Percentiles rank a stretch among this genome's conserved stretches.
Conservation (phyloP, 768 basidiomycete species). For the Phylloporus rhodoxanthus region DNA sequence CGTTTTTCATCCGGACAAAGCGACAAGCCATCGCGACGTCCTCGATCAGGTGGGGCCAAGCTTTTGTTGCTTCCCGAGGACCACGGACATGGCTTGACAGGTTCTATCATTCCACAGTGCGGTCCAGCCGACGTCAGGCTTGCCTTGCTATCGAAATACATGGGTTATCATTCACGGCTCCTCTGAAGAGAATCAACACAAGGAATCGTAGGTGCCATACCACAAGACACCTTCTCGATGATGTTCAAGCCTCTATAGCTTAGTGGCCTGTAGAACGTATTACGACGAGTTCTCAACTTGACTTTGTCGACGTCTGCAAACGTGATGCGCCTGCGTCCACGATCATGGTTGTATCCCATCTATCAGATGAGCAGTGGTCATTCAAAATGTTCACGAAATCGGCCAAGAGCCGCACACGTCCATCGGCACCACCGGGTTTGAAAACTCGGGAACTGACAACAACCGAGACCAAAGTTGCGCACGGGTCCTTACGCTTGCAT, state of each 20-base stretch:
- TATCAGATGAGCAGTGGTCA: not conserved
- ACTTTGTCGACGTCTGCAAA: conserved; percentile 68
- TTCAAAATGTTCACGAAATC: not conserved
- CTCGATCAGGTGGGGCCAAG: conserved; percentile 47
- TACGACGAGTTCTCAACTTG: conserved; percentile 59
- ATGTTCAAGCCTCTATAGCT: too few relatives aligned
- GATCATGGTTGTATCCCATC: conserved; percentile 80
- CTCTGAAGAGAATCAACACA: too few relatives aligned
- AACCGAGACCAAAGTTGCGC: conserved; percentile 77
- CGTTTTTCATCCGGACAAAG: conserved; percentile 8
- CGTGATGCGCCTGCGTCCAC: conserved; percentile 55
- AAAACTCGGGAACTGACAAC: too few relatives aligned
- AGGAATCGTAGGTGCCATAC: too few relatives aligned
- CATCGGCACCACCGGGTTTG: too few relatives aligned
- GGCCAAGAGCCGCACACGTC: too few relatives aligned
- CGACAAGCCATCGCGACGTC: conserved; percentile 16
- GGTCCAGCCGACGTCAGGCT: conserved; percentile 75
- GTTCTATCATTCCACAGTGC: conserved; percentile 43
- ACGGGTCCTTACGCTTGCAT: conserved; percentile 77
- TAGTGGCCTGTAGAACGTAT: too few relatives aligned
- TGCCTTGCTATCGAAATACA: conserved; percentile 68
- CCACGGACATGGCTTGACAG: conserved; percentile 10
- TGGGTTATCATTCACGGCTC: too few relatives aligned
- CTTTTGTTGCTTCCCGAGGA: conserved; percentile 38
- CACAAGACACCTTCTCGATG: too few relatives aligned